Evolutionary conservation across 1,284 basidiomycete species (phyloP).

Genomic region (Ganoderma resinaceum): DNA sequence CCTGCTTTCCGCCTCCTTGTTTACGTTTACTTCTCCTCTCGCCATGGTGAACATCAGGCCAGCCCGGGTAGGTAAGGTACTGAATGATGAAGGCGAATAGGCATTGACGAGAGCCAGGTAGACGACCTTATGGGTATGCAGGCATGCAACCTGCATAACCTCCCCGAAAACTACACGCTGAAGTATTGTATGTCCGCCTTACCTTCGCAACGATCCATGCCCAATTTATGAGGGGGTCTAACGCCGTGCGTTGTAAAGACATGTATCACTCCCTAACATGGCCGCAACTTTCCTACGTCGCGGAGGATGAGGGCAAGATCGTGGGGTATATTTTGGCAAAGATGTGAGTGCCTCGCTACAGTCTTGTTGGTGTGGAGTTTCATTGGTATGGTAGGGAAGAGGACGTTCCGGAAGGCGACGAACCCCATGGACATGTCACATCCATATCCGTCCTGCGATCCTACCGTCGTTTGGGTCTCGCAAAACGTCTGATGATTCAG

Average conservation of each 20-base stretch:
- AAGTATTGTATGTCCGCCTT: conserved; percentile 75
- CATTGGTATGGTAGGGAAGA: conserved; percentile 64
- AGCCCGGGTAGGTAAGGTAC: conserved; percentile 52
- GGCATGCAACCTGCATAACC: conserved; percentile 86
- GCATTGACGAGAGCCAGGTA: conserved; percentile 45
- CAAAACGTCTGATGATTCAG: conserved; percentile 88
- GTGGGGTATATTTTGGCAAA: conserved; percentile 96
- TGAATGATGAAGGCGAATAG: background rate
- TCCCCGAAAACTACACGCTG: conserved; percentile 89
- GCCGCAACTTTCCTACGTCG: conserved; percentile 95
- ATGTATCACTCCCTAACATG: conserved; percentile 90
- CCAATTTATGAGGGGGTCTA: background rate
- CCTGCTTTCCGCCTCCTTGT: background rate
- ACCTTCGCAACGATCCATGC: background rate
- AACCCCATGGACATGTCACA: conserved; percentile 88
- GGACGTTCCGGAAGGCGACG: conserved; percentile 62
- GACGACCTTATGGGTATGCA: conserved; percentile 90
- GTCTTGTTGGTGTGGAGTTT: conserved; percentile 6
- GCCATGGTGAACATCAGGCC: conserved; percentile 62
- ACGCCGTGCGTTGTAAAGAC: conserved; percentile 55
- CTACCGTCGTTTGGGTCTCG: conserved; percentile 86
- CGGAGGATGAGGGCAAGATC: conserved; percentile 90
- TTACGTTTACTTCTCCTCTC: background rate
- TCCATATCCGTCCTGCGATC: conserved; percentile 90
- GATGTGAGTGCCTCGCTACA: conserved; percentile 63